Percentiles rank a stretch among this genome's conserved stretches.
phyloP scores from a whole-genome alignment of 805 yeast genomes.

The Debaryomyces hansenii region DNA sequence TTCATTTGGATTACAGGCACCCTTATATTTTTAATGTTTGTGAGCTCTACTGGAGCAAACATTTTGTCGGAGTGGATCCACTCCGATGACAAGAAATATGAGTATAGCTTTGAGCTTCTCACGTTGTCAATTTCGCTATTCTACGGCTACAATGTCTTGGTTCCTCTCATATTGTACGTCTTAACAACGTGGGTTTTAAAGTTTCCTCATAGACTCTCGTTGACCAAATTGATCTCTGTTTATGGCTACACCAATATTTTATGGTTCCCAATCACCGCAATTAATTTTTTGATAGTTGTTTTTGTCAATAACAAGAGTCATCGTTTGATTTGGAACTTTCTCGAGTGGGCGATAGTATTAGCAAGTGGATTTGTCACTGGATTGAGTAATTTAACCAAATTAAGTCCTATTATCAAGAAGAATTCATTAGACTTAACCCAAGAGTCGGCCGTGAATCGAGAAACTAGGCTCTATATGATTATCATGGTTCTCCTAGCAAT shows the following conservation, averaged over 20 bases:
- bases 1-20: slow-evolving; percentile 91
- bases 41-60: slow-evolving; percentile 70
- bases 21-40: slow-evolving; percentile 69
- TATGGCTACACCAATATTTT: slow-evolving; percentile 83
- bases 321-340: slow-evolving; percentile 41
- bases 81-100: slow-evolving; percentile 46
- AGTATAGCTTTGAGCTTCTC: slow-evolving; percentile 60
- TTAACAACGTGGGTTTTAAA: slow-evolving; percentile 54
- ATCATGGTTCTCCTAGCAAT: slow-evolving; percentile 43
- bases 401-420: slow-evolving; percentile 36
- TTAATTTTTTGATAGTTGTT: slow-evolving; percentile 58
- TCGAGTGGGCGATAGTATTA: slow-evolving; percentile 65
- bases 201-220: slow-evolving; percentile 47
- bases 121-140: slow-evolving; percentile 68
- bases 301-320: slow-evolving; percentile 36
- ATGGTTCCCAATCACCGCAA: slow-evolving; percentile 81
- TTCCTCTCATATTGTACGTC: slow-evolving; percentile 59
- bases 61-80: slow-evolving; percentile 58
- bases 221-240: slow-evolving; percentile 64
- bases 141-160: slow-evolving; percentile 71
- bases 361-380: slow-evolving; percentile 66
- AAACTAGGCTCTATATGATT: slow-evolving; percentile 29
- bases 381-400: slow-evolving; percentile 48
- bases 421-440: slow-evolving; percentile 32
- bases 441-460: slow-evolving; percentile 27